These are phyloP conservation scores for Coniochaeta sp. DNA, from an alignment of 2,329 filamentous ascomycete species.

Conservation along the genomic window DNA sequence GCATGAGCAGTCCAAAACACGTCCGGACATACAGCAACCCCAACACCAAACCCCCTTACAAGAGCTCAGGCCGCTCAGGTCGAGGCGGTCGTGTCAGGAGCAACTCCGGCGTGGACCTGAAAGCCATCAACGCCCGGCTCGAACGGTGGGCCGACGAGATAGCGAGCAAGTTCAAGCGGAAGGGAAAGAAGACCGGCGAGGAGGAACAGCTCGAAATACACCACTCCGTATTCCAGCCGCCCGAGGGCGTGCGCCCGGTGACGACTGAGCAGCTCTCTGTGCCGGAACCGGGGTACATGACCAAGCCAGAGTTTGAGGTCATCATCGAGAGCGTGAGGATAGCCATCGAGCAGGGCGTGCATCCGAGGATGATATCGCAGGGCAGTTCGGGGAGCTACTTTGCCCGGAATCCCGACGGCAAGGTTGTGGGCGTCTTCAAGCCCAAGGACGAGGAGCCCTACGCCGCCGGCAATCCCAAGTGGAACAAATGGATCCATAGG, in stretches of 20 bases:
- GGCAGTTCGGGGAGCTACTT: conserved; percentile 98
- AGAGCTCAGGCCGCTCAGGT: conserved; percentile 18
- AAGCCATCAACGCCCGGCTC: conserved; percentile 91
- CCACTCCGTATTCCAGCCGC: conserved; percentile 92
- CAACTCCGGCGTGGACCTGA: conserved; percentile 91
- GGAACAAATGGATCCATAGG: conserved; percentile 99
- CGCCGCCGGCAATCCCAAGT: conserved; percentile 93
- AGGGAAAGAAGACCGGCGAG: conserved; percentile 67
- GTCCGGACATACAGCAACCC: conserved; percentile 5
- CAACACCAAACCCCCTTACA: background rate
- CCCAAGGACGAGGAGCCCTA: conserved; percentile 99
- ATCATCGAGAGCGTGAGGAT: conserved; percentile 83
- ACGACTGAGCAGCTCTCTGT: conserved; percentile 67
- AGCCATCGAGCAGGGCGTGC: conserved; percentile 84
- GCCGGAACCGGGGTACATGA: conserved; percentile 60
- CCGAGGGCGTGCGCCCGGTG: conserved; percentile 76
- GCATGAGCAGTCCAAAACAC: conserved; percentile 47
- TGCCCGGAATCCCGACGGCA: conserved; percentile 82
- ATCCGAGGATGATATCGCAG: conserved; percentile 93
- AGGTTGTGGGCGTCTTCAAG: conserved; percentile 96
- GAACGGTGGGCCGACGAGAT: conserved; percentile 98
- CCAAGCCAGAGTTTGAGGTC: conserved; percentile 74
- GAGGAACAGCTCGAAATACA: conserved; percentile 92
- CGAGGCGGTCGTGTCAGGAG: conserved; percentile 46
- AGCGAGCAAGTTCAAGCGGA: conserved; percentile 91